Evolutionary conservation across 208 protist species (phyloP).

Genomic region (Trypanosoma avium): DNA sequence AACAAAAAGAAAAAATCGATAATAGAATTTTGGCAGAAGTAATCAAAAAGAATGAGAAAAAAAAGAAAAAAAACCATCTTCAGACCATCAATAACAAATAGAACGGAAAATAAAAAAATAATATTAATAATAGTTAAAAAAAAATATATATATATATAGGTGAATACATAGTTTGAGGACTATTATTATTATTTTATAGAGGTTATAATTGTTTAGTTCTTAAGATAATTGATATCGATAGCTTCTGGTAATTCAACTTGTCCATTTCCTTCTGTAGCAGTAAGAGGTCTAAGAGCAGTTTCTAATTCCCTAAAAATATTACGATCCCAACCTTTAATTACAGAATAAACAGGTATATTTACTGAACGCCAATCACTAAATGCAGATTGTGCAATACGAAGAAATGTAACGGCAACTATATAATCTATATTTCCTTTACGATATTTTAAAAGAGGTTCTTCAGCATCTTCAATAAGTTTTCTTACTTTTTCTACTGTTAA

Average conservation of each 20-base stretch:
- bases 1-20: too few relatives aligned
- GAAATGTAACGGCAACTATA: constrained; percentile 33
- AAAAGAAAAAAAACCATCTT: too few relatives aligned
- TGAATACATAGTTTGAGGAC: too few relatives aligned
- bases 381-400: constrained; percentile 48
- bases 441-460: constrained; percentile 41
- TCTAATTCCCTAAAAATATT: constrained; percentile 41
- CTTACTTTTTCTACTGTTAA: constrained; percentile 45
- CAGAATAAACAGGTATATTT: constrained; percentile 46
- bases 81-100: too few relatives aligned
- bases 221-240: constrained; percentile 79
- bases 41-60: too few relatives aligned
- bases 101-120: too few relatives aligned
- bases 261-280: constrained; percentile 25
- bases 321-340: constrained; percentile 25
- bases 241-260: constrained; percentile 70
- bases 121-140: too few relatives aligned
- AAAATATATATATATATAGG: too few relatives aligned
- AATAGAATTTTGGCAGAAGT: too few relatives aligned
- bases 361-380: constrained; percentile 59
- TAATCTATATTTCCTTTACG: constrained; percentile 34
- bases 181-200: too few relatives aligned
- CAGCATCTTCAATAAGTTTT: constrained; percentile 35
- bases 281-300: constrained; percentile 28
- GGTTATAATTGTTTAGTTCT: constrained; percentile 15